Conservation (phyloP, 1,139 yeast species). For the Blastobotrys malaysiensis region DNA sequence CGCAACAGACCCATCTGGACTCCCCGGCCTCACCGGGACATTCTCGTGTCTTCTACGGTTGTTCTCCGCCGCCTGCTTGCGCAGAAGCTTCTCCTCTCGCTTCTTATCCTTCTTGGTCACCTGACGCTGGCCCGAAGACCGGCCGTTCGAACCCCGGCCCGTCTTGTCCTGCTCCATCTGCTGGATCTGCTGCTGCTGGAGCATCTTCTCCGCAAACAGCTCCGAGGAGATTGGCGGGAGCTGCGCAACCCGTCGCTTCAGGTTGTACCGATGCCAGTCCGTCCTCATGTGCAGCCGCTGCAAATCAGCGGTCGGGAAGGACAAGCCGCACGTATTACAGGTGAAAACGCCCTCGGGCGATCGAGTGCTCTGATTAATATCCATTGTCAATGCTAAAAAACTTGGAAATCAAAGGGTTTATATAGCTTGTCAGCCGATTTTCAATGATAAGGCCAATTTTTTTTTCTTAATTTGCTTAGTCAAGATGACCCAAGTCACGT, state of each 20-base stretch:
- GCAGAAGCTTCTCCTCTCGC: conserved; percentile 30
- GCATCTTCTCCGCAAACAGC: conserved; percentile 72
- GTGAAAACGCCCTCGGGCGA: conserved; percentile 40
- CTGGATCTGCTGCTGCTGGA: conserved; percentile 36
- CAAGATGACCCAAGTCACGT: not conserved
- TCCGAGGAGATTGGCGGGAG: conserved; percentile 77
- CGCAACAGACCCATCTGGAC: conserved; percentile 16
- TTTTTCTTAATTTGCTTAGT: not conserved
- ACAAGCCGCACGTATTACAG: conserved; percentile 82
- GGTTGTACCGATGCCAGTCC: conserved; percentile 92
- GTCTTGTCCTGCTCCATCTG: conserved; percentile 42
- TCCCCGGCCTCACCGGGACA: conserved; percentile 9
- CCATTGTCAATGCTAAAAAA: not conserved
- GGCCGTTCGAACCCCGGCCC: conserved; percentile 31
- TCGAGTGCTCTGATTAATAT: not conserved
- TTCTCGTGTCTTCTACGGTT: conserved; percentile 2
- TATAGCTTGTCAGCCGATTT: too few species aligned
- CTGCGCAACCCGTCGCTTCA: conserved; percentile 85
- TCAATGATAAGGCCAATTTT: not conserved
- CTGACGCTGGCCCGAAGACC: conserved; percentile 31
- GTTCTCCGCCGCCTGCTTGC: conserved; percentile 19
- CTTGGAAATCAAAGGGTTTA: too few species aligned
- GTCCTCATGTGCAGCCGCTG: conserved; percentile 94
- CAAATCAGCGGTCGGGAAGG: conserved; percentile 68
- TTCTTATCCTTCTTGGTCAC: conserved; percentile 35